Conservation (phyloP, 352 stramenopile species). For the Globisporangium uncinulatum region DNA sequence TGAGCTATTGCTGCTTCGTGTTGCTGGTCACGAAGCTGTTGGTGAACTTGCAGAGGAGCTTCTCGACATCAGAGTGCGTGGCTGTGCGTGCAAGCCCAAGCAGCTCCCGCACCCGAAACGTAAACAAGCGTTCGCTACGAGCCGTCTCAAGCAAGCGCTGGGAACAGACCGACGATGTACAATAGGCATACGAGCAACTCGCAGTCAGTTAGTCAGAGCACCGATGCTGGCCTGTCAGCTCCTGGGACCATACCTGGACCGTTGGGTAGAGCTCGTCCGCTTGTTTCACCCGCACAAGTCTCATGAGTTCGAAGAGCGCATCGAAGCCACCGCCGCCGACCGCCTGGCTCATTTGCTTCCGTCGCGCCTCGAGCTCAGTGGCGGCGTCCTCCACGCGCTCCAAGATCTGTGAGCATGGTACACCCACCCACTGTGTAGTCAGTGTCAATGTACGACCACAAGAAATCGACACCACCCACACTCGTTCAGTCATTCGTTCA, state of each 20-base stretch:
- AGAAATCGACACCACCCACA: not conserved
- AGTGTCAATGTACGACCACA: not conserved
- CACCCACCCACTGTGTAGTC: no score
- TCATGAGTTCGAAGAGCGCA: slow-evolving; percentile 14
- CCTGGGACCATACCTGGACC: slow-evolving; percentile 9
- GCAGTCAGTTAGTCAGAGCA: not conserved
- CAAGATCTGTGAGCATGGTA: slow-evolving; percentile 2
- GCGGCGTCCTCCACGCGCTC: slow-evolving; percentile 1
- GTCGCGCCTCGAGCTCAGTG: slow-evolving; percentile 6
- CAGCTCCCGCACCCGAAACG: slow-evolving; percentile 9
- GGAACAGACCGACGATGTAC: no score
- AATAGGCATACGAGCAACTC: no score
- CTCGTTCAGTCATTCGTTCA: no score
- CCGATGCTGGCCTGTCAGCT: no score
- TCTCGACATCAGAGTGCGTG: not conserved
- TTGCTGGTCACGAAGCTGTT: no score
- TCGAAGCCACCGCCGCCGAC: not conserved
- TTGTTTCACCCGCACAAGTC: slow-evolving; percentile 5
- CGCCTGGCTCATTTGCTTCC: slow-evolving; percentile 9
- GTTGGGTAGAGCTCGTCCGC: slow-evolving; percentile 8
- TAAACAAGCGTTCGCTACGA: slow-evolving; percentile 8
- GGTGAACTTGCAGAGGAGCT: not conserved
- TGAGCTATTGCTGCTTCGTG: not conserved
- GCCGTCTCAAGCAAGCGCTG: slow-evolving; percentile 11
- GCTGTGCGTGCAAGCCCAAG: slow-evolving; percentile 5